phyloP scores from a whole-genome alignment of 768 basidiomycete species.

The Podaxis pistillaris region DNA sequence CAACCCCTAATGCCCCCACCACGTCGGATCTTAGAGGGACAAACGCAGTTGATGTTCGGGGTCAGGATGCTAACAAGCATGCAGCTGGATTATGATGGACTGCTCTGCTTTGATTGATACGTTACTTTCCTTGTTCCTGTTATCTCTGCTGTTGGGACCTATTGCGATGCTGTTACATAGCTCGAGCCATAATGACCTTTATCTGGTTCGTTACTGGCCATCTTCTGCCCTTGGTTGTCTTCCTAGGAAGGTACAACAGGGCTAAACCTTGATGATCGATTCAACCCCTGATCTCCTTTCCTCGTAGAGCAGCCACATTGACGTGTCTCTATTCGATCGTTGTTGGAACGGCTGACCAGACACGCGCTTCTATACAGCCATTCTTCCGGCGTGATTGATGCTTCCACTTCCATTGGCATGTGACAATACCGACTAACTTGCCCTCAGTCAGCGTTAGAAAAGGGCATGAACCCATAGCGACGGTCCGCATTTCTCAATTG shows the following conservation, averaged over 20 bases:
- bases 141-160: not conserved
- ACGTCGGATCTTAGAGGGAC: slow-evolving; percentile 2
- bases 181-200: not conserved
- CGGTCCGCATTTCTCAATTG: not conserved
- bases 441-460: not conserved
- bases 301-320: not conserved
- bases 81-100: slow-evolving; percentile 1
- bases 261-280: not conserved
- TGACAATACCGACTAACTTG: not conserved
- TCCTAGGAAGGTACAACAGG: not conserved
- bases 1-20: not conserved
- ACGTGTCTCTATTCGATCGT: not conserved
- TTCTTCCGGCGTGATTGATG: not conserved
- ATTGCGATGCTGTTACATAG: not conserved
- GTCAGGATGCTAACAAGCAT: not conserved
- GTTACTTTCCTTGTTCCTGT: not conserved
- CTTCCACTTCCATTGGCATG: slow-evolving; percentile 1
- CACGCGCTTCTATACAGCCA: not conserved
- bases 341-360: not conserved
- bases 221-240: not conserved
- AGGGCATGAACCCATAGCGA: not conserved
- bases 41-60: slow-evolving; percentile 3
- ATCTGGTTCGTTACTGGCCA: not conserved
- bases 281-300: not conserved
- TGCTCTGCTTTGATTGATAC: slow-evolving; percentile 1